Conservation (phyloP, 164 flowering plant genomes). For the Stephania yunnanensis region DNA sequence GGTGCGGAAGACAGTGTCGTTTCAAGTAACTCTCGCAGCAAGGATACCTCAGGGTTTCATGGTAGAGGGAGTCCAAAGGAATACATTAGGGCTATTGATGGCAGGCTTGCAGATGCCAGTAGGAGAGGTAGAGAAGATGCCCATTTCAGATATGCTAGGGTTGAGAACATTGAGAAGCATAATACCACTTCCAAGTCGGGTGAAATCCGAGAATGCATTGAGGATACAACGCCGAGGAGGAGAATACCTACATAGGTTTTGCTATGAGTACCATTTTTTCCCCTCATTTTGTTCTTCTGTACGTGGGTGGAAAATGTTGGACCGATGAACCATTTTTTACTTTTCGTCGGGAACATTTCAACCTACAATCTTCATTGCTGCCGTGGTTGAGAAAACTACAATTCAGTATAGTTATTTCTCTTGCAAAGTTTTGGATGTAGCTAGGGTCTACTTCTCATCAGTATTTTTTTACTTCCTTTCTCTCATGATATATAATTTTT, state of each 20-base stretch:
- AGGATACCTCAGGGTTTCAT: constrained; percentile 24
- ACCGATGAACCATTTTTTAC: constrained; percentile 19
- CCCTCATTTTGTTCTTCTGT: constrained; percentile 15
- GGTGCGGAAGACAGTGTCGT: constrained; percentile 25
- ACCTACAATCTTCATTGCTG: constrained; percentile 12
- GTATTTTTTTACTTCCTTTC: neutral
- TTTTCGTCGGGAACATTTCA: constrained; percentile 19
- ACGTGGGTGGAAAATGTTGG: constrained; percentile 16
- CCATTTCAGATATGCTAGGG: constrained; percentile 21
- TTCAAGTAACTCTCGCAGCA: constrained; percentile 16
- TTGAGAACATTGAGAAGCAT: constrained; percentile 25
- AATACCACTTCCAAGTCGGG: constrained; percentile 17
- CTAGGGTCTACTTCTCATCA: neutral
- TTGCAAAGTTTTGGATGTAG: constrained; percentile 18
- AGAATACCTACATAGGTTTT: constrained; percentile 23
- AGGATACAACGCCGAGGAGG: constrained; percentile 26
- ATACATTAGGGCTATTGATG: constrained; percentile 21
- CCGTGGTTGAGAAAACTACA: constrained; percentile 18
- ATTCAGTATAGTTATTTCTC: constrained; percentile 16
- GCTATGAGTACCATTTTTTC: constrained; percentile 9
- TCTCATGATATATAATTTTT: neutral
- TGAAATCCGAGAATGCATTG: constrained; percentile 19
- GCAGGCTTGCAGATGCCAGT: constrained; percentile 24
- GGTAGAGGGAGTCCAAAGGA: constrained; percentile 28
- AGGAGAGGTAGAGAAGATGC: constrained; percentile 31